Conservation (phyloP, 169 alveolate species). For the Plasmodium gonderi region DNA sequence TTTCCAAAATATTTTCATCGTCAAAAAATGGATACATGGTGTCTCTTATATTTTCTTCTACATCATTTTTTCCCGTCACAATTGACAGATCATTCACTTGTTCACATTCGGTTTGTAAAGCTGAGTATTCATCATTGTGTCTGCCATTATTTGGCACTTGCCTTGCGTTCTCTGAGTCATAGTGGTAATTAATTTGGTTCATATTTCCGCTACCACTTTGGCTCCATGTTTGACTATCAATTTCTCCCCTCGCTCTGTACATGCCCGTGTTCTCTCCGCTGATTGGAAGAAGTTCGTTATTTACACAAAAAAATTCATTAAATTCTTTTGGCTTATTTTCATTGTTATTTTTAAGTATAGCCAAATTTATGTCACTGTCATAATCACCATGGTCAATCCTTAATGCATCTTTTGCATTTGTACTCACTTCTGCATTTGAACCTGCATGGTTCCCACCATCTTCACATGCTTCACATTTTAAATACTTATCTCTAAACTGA, state of each 20-base stretch:
- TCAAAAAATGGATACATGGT: background rate
- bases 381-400: background rate
- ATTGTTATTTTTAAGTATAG: background rate
- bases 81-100: background rate
- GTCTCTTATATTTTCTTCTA: background rate
- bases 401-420: background rate
- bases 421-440: no score
- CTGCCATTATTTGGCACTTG: background rate
- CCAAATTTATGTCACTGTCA: background rate
- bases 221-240: background rate
- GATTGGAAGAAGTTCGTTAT: background rate
- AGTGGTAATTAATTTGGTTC: background rate
- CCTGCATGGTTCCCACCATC: background rate
- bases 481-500: constrained; percentile 12
- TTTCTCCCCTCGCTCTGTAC: background rate
- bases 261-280: background rate
- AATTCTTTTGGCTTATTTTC: background rate
- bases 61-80: background rate
- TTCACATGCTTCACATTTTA: background rate
- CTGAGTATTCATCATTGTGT: background rate
- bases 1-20: background rate
- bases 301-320: background rate
- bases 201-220: background rate
- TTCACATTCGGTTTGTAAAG: background rate
- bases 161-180: background rate